Evolutionary conservation across 2,329 filamentous ascomycete genomes (phyloP).

Genomic region (Penicillium sp.): DNA sequence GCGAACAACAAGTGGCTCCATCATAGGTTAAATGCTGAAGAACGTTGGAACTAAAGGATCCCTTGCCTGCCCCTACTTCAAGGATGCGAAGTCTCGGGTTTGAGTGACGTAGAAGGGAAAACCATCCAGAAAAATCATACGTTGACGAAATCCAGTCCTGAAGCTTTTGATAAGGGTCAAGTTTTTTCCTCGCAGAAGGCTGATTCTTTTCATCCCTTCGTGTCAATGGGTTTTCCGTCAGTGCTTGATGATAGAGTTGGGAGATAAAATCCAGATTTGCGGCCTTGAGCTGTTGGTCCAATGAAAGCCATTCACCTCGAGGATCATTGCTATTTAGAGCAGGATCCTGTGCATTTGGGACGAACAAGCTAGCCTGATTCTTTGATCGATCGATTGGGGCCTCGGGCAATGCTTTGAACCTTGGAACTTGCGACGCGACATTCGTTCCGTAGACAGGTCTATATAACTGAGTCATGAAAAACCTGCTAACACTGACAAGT

Average conservation of each 20-base stretch:
- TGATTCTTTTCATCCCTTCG: too few relatives aligned
- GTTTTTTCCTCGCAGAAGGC: background rate
- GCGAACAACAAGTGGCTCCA: background rate
- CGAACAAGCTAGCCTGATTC: too few relatives aligned
- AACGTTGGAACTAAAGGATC: background rate
- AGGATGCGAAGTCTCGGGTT: slow-evolving; percentile 1
- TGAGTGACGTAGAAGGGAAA: background rate
- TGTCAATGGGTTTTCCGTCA: too few relatives aligned
- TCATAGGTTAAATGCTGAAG: background rate
- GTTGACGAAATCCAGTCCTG: background rate
- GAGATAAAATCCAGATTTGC: background rate
- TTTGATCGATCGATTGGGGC: too few relatives aligned
- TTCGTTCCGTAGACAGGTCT: too few relatives aligned
- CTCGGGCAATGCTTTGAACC: too few relatives aligned
- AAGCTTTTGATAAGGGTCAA: background rate
- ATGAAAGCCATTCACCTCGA: background rate
- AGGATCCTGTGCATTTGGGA: too few relatives aligned
- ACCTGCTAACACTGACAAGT: background rate
- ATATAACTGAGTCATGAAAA: background rate
- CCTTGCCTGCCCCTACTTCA: background rate
- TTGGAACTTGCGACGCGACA: too few relatives aligned
- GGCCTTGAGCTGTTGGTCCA: background rate
- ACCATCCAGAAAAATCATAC: background rate
- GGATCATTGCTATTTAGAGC: background rate
- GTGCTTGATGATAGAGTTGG: too few relatives aligned